phyloP scores from a whole-genome alignment of 352 stramenopile genomes.

The Globisporangium megalacanthum region DNA sequence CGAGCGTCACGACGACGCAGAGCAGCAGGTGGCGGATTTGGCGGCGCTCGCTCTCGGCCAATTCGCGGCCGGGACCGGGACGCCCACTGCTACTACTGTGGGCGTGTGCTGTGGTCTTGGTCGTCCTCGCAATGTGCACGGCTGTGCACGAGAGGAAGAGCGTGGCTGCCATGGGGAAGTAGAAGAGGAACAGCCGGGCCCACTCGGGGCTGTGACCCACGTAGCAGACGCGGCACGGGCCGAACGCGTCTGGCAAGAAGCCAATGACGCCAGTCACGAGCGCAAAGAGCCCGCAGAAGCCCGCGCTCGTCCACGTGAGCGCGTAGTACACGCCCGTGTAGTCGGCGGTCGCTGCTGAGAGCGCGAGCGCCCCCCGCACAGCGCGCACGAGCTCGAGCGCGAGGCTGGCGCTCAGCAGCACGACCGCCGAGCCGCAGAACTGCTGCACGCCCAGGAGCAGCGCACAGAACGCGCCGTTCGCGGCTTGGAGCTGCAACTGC shows the following conservation, averaged over 20 bases:
- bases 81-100: background rate
- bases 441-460: slow-evolving; percentile 55
- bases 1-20: slow-evolving; percentile 36
- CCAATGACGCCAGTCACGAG: slow-evolving; percentile 56
- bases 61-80: background rate
- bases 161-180: slow-evolving; percentile 38
- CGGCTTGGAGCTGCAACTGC: slow-evolving; percentile 18
- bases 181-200: slow-evolving; percentile 55
- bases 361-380: slow-evolving; percentile 39
- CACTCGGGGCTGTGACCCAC: slow-evolving; percentile 44
- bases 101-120: background rate
- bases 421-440: slow-evolving; percentile 55
- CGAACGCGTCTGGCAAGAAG: slow-evolving; percentile 56
- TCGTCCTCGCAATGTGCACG: slow-evolving; percentile 26
- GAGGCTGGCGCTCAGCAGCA: slow-evolving; percentile 51
- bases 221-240: slow-evolving; percentile 48
- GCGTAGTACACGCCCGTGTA: slow-evolving; percentile 54
- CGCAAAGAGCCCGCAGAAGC: slow-evolving; percentile 36
- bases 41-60: slow-evolving; percentile 33
- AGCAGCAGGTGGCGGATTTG: slow-evolving; percentile 41
- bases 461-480: slow-evolving; percentile 34
- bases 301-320: slow-evolving; percentile 44
- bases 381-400: slow-evolving; percentile 62
- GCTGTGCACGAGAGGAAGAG: slow-evolving; percentile 24
- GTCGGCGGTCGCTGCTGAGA: slow-evolving; percentile 23